phyloP scores from a whole-genome alignment of 1,284 basidiomycete genomes.

The Ustilago lituana region DNA sequence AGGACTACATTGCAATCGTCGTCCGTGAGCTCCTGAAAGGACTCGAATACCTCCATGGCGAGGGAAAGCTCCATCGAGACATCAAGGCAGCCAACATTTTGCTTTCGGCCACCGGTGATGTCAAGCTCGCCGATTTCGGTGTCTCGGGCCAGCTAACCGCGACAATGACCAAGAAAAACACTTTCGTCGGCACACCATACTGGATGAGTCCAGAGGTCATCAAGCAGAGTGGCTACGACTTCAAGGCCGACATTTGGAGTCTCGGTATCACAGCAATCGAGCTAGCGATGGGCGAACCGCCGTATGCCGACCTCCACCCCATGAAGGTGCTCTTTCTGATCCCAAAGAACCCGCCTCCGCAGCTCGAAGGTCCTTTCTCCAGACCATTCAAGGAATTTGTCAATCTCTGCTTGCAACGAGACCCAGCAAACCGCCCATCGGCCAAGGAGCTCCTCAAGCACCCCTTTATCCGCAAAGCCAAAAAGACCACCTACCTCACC shows the following conservation, averaged over 20 bases:
- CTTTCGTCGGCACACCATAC: slow-evolving; percentile 82
- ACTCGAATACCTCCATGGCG: slow-evolving; percentile 91
- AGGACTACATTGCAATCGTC: slow-evolving; percentile 98
- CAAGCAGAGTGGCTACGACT: slow-evolving; percentile 98
- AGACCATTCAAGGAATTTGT: slow-evolving; percentile 95
- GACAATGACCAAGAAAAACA: slow-evolving; percentile 96
- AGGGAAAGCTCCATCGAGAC: slow-evolving; percentile 96
- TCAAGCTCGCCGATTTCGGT: slow-evolving; percentile 98
- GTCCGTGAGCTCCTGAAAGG: slow-evolving; percentile 89
- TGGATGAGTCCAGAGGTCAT: slow-evolving; percentile 98
- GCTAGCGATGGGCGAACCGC: slow-evolving; percentile 94
- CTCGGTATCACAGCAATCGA: slow-evolving; percentile 90
- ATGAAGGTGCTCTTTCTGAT: slow-evolving; percentile 99
- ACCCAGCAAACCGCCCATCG: slow-evolving; percentile 90
- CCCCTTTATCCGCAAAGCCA: slow-evolving; percentile 91
- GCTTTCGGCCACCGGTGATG: slow-evolving; percentile 90
- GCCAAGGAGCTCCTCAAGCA: slow-evolving; percentile 95
- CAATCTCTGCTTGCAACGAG: slow-evolving; percentile 87
- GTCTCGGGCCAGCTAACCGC: slow-evolving; percentile 95
- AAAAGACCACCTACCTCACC: slow-evolving; percentile 91
- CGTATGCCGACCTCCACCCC: slow-evolving; percentile 95
- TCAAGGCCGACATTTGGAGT: slow-evolving; percentile 88
- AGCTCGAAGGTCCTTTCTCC: slow-evolving; percentile 85
- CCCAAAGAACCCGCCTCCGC: slow-evolving; percentile 94
- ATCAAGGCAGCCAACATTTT: slow-evolving; percentile 99